These are phyloP conservation scores for Termitomyces sp. DNA, from an alignment of 768 basidiomycete genomes.

Conservation along the genomic window DNA sequence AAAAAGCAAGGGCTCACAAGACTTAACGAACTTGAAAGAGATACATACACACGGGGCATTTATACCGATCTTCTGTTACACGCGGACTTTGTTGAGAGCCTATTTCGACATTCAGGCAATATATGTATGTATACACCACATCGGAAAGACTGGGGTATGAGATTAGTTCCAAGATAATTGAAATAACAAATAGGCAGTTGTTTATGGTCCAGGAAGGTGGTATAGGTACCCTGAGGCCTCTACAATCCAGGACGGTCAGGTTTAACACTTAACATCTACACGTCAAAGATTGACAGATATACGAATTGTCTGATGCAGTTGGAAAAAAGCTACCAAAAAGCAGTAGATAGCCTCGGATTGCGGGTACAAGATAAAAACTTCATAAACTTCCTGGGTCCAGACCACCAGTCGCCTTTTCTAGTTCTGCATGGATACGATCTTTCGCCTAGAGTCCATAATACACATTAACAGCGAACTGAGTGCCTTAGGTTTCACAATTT, in stretches of 20 bases:
- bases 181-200: not conserved
- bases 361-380: not conserved
- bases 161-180: not conserved
- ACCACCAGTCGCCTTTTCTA: constrained; percentile 5
- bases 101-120: not conserved
- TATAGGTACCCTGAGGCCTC: not conserved
- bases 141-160: not conserved
- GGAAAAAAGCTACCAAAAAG: not conserved
- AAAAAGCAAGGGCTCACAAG: constrained; percentile 18
- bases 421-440: constrained; percentile 9
- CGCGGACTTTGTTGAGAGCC: not conserved
- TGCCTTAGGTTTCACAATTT: not conserved
- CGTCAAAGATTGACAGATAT: not conserved
- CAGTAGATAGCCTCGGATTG: not conserved
- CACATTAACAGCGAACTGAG: not conserved
- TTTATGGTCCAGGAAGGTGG: not conserved
- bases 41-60: not conserved
- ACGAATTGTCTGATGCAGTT: not conserved
- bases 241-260: not conserved
- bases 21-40: not conserved
- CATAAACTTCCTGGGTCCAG: constrained; percentile 4
- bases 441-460: constrained; percentile 1
- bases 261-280: not conserved
- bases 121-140: not conserved
- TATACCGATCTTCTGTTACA: not conserved